phyloP scores from a whole-genome alignment of 1,284 basidiomycete species.

The Puccinia horiana region DNA sequence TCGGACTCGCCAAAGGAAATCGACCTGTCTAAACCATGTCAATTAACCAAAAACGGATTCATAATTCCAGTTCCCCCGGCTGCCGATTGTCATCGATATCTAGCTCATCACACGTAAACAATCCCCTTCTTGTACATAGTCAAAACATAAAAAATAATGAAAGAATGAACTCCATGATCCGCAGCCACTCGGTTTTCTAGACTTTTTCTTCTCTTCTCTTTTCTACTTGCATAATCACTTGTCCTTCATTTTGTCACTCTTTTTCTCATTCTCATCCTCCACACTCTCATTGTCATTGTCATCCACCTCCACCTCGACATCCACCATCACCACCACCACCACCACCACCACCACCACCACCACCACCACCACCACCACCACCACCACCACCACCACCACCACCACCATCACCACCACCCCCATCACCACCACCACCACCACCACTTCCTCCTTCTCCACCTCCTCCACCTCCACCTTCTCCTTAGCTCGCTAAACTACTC shows the following conservation, averaged over 20 bases:
- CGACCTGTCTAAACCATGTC: constrained; percentile 34
- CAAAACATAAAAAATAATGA: background rate
- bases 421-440: too few species aligned
- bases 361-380: too few species aligned
- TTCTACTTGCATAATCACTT: background rate
- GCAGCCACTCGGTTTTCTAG: background rate
- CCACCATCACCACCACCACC: too few species aligned
- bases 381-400: too few species aligned
- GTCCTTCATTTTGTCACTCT: background rate
- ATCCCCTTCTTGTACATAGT: background rate
- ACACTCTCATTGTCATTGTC: background rate
- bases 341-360: too few species aligned
- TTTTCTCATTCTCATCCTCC: background rate
- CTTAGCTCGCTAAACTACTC: background rate
- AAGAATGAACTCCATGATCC: background rate
- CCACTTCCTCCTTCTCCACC: background rate
- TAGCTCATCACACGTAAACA: background rate
- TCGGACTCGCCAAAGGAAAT: constrained; percentile 41
- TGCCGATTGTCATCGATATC: background rate
- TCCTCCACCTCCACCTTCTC: background rate
- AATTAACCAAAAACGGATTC: background rate
- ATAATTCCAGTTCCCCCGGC: background rate
- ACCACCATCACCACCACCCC: too few species aligned
- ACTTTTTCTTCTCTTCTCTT: background rate
- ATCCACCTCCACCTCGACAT: too few species aligned